Base-by-base conservation (phyloP, 176 grass and related monocot genomes). In the Bromus sterilis region DNA sequence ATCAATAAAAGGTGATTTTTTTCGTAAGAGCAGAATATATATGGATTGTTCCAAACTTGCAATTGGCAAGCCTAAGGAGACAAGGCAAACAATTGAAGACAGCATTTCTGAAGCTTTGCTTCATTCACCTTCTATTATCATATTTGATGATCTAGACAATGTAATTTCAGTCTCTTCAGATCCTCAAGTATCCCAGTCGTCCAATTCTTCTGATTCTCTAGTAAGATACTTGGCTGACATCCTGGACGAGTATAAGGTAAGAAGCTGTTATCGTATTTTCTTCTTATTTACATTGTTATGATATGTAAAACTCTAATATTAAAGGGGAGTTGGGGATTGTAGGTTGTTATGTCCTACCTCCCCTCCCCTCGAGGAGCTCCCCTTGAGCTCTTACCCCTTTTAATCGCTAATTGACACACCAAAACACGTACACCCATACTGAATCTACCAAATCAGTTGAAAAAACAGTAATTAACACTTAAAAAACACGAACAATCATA, bases 81-180 rank as follows among this genome's bases (percentile, higher is more conserved):
- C 86, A 37, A 91, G 65, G 63, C 81, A 98, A 84, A 46, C 76
- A 75, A 86, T 98, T 91, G 81, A 86, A 72, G 88, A 89, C 63
- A 55, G 79, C 68, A 81, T 98, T 78, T 91, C 86, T 13, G 82
- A 94, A 81, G 95, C 92, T 41, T 78, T 94, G n/a, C 69, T 82
- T 79, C 90, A 82, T 79, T 85, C 90, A 76, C 95, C 95, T 85
- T 94, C 95, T 4, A 40, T 95, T 75, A 79, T 98, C 69, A 84
- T 94, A 93, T 98, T 98, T 91, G 95, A 98, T 42, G 88, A 94
- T 89, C 83, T 98, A 71, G 90, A 94, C 81, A 87, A 85, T 48
- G 29, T 94, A 56, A 82, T 98, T 74, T 93, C 90, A 67, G 83
- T 81, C 75, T 92, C 92, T 65, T 94, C 95, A 65, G 88, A 91